Percentiles rank a stretch among this genome's conserved stretches.
These are phyloP conservation scores for Oidiodendron maius DNA, from an alignment of 495 filamentous ascomycete species.

Conservation along the genomic window DNA sequence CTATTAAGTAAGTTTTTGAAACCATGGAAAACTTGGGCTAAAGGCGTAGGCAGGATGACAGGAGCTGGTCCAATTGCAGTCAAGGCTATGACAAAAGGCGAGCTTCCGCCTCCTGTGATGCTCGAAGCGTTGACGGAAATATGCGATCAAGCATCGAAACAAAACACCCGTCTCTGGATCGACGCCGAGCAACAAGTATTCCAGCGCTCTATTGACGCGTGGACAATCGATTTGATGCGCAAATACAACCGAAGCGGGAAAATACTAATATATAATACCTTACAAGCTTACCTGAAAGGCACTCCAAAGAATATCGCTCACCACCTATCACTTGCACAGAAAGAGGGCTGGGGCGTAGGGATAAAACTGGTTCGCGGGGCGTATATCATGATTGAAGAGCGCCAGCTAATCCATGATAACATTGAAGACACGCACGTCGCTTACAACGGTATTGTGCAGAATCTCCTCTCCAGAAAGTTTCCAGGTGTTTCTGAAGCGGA, in stretches of 20 bases:
- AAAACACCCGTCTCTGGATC: slow-evolving; percentile 73
- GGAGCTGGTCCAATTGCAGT: slow-evolving; percentile 81
- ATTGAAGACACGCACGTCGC: slow-evolving; percentile 72
- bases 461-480: slow-evolving; percentile 40
- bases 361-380: slow-evolving; percentile 91
- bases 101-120: slow-evolving; percentile 55
- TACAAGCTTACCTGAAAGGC: slow-evolving; percentile 82
- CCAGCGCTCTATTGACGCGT: slow-evolving; percentile 78
- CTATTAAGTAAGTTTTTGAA: slow-evolving; percentile 56
- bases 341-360: slow-evolving; percentile 71
- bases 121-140: slow-evolving; percentile 64
- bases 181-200: slow-evolving; percentile 84
- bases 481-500: slow-evolving; percentile 40
- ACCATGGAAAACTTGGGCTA: not conserved
- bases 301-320: slow-evolving; percentile 56
- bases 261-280: slow-evolving; percentile 65
- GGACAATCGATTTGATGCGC: slow-evolving; percentile 74
- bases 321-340: slow-evolving; percentile 59
- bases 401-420: slow-evolving; percentile 70
- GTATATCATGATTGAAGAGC: slow-evolving; percentile 75
- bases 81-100: slow-evolving; percentile 49
- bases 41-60: slow-evolving; percentile 38
- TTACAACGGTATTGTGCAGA: slow-evolving; percentile 59
- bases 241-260: slow-evolving; percentile 69
- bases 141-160: slow-evolving; percentile 67